These are phyloP conservation scores for Diaporthe caulivora DNA, from an alignment of 2,329 filamentous ascomycete species.

Conservation along the genomic window DNA sequence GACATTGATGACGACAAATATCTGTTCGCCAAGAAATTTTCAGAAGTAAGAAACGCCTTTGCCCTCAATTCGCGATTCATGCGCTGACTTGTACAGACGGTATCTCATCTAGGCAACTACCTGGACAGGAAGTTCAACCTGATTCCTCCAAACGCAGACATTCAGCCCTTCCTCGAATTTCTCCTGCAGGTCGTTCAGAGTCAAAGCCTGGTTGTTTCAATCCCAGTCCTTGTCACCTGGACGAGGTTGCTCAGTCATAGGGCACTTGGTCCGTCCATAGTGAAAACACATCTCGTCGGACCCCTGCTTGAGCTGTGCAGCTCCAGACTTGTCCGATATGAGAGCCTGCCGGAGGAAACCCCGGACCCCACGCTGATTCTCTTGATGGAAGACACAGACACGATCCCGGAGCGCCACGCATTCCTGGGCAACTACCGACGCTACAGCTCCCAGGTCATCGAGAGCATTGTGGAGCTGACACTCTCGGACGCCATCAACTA, in stretches of 20 bases:
- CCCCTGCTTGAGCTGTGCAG: conserved; percentile 86
- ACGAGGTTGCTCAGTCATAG: conserved; percentile 82
- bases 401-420: conserved; percentile 90
- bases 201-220: conserved; percentile 91
- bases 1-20: conserved; percentile 94
- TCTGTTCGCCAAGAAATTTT: conserved; percentile 90
- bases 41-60: conserved; percentile 72
- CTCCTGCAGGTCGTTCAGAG: conserved; percentile 84
- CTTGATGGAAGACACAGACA: conserved; percentile 94
- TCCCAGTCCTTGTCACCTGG: conserved; percentile 92
- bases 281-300: conserved; percentile 75
- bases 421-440: conserved; percentile 96
- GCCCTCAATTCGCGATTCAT: neutral
- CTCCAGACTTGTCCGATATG: conserved; percentile 86
- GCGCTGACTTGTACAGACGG: conserved; percentile 67
- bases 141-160: conserved; percentile 73
- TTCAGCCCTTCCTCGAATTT: conserved; percentile 82
- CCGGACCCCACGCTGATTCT: conserved; percentile 85
- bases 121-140: conserved; percentile 81
- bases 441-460: conserved; percentile 89
- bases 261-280: conserved; percentile 73
- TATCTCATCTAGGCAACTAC: conserved; percentile 87
- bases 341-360: conserved; percentile 84
- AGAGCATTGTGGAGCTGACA: conserved; percentile 84
- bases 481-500: conserved; percentile 88